Base-by-base conservation (phyloP, 176 grass and related monocot species). In the Oryza punctata region DNA sequence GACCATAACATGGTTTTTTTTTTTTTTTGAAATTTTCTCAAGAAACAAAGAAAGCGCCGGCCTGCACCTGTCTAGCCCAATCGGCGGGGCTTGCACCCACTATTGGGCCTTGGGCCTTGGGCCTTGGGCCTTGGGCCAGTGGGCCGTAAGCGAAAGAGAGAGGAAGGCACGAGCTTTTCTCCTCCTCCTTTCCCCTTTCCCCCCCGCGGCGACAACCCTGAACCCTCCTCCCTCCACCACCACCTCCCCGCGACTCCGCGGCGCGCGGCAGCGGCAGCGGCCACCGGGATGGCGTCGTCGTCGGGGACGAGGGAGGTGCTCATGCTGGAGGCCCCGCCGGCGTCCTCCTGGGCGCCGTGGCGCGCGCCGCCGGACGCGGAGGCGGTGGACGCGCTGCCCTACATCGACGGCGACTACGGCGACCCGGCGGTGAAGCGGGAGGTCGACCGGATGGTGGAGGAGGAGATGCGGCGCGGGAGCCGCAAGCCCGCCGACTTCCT, bases 391-490 rank as follows among this genome's bases (percentile, higher is more conserved):
- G 96, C 93, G 87, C 81, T 99, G 70, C 96, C 96, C 32, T 99
- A 99, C 93, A 92, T 99, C 74, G 96, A 99, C 81, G 93, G 86
- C 50, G 96, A 99, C 89, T 99, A 99, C 78, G 93, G 93, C 19
- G 82, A 99, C 11, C 83, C 85, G 12, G 80, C 87, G n/a, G 93
- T 99, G 54, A 94, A 95, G 89, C 87, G 61, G 38, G 96, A 99
- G 69, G 93, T 99, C 0, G 91, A 99, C 70, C 89, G 83, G 59
- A 91, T 99, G 70, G 93, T 96, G 0, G 89, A 94, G 83, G 96
- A 99, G 87, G 96, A 99, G 91, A 96, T 96, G 93, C 88, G 89
- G 12, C 84, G 87, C 12, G 91, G 89, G 68, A 72, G 71, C 33
- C 92, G 87, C 29, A 99, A 94, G 87, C 96, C 96, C 14, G 91